Percentiles rank a stretch among this genome's conserved stretches.
These are phyloP conservation scores for Leccinum variicolor DNA, from an alignment of 768 basidiomycete species.

Conservation along the genomic window DNA sequence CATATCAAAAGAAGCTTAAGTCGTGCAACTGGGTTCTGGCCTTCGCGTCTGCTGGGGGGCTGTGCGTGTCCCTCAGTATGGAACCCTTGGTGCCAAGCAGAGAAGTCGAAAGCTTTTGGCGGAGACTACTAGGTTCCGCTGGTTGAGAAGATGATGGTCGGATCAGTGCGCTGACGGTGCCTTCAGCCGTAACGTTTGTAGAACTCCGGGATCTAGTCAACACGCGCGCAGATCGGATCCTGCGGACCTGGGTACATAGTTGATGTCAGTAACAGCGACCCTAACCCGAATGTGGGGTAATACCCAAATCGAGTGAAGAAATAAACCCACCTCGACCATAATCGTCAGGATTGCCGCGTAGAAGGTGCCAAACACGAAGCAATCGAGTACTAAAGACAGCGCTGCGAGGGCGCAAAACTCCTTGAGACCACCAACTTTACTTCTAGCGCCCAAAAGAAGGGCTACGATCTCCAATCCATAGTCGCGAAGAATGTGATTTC, in stretches of 20 bases:
- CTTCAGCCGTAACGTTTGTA: conserved; percentile 26
- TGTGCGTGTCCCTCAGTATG: conserved; percentile 42
- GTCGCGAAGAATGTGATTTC: conserved; percentile 86
- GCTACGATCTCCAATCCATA: conserved; percentile 92
- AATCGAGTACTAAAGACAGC: conserved; percentile 82
- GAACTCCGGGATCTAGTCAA: conserved; percentile 38
- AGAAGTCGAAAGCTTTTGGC: conserved; percentile 27
- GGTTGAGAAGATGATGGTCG: conserved; percentile 23
- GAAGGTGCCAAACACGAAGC: conserved; percentile 85
- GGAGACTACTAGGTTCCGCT: conserved; percentile 13
- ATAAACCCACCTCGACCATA: conserved; percentile 82
- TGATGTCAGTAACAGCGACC: conserved; percentile 7
- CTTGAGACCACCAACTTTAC: conserved; percentile 80
- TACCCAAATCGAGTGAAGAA: conserved; percentile 1
- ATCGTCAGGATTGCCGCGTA: conserved; percentile 86
- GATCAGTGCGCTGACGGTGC: conserved; percentile 28
- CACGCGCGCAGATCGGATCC: conserved; percentile 61
- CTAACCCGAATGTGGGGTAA: not conserved
- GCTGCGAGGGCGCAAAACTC: conserved; percentile 97
- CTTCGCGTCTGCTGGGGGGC: conserved; percentile 40
- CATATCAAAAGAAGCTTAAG: conserved; percentile 84
- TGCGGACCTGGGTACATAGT: conserved; percentile 50
- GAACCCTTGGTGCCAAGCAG: conserved; percentile 51
- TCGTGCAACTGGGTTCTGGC: conserved; percentile 79
- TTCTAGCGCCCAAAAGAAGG: conserved; percentile 60